Evolutionary conservation across 2,329 filamentous ascomycete genomes (phyloP), one percentile per base, ranked within the genome.

Genomic region (Chrysosporium keratinophilum): DNA sequence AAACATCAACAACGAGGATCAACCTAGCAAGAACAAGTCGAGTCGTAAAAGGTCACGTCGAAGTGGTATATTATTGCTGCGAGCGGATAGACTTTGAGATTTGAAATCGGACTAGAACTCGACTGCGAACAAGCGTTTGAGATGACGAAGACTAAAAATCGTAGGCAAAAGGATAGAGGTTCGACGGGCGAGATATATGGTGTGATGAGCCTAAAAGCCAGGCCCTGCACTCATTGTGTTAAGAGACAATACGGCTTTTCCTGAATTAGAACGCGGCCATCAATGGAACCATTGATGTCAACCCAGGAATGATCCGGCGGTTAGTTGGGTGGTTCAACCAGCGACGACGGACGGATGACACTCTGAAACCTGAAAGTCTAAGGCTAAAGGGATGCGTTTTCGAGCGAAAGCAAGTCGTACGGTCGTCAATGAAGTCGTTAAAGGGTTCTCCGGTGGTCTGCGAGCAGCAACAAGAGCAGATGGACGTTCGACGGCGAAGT

Each of bases 51-150:
- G 15, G 15, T 20, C 40, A 42, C 3, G 40, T 42, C 17, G 12
- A 50, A 4, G 28, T 34, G 15, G 48, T 50, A 35, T 42, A 20
- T 34, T 42, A 43, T 33, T 17, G 23, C 39, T 43, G 39, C 28
- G 34, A 50, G 28, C n/a, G 48, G 37, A 50, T 50, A 50, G 34
- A 50, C 48, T 50, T 45, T 42, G 15, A 10, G 12, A 43, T 50
- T 50, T 35, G 39, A 50, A 50, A 50, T 43, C 48, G 31, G 48
- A 50, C 48, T 50, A 50, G 48, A 43, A 43, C 48, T 50, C 48
- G 48, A 43, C 23, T 50, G 48, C 20, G 34, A 43, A 15, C 39
- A 42, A 43, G 39, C 23, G 48, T 42, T 19, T 43, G 48, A 50
- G 31, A 14, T 43, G 48, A 50, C 48, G 48, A 50, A 50, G 37